Base-by-base conservation (phyloP, 78 protist genomes). In the Parvularia atlantis region DNA sequence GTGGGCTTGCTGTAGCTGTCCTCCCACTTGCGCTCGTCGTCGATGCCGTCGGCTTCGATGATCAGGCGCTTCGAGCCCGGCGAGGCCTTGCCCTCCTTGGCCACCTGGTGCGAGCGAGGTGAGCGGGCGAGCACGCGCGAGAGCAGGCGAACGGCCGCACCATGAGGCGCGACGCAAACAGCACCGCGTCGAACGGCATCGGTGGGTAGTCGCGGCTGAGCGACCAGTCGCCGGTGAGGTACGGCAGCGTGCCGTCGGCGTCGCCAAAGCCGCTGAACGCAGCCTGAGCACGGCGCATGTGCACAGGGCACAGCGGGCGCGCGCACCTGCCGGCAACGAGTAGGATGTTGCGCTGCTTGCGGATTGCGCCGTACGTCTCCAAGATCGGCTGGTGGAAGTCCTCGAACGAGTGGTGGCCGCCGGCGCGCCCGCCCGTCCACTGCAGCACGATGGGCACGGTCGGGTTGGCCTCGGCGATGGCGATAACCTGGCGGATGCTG, bases 371-470 rank as follows among this genome's bases (percentile, higher is more conserved):
- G 75, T 84, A 84, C 37, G 84, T 84, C 62, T 54, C 31, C 41
- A 84, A 75, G 16, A 84, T 16, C 14, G 89, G 84, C 22, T 70
- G 36, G 78, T 79, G 81, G 43, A 58, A 58, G 74, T 84, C 84
- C 52, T 84, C 89, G 28, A 69, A 78, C 35, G 71, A 31, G 80
- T 84, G 89, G 73, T 84, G 89, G 6, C 89, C 89, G 0, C 88
- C 88, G 22, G 74, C 78, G 43, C 88, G 74, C 1, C 88, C 88
- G 41, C 84, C 83, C 13, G 88, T 84, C 84, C 83, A 84, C 66
- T 84, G 88, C 66, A 84, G 57, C 30, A 84, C 7, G 58, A 84
- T 46, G 20, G 74, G 10, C 59, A 64, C 16, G 35, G 64, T 1
- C 31, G 84, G 84, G 41, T 68, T 30, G 46, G 50, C 41, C n/a